A percentile compares a stretch with the other conserved stretches of the same genome.
Evolutionary conservation across 2,329 filamentous ascomycete genomes (phyloP).

Genomic region (Spiromastix sp.): DNA sequence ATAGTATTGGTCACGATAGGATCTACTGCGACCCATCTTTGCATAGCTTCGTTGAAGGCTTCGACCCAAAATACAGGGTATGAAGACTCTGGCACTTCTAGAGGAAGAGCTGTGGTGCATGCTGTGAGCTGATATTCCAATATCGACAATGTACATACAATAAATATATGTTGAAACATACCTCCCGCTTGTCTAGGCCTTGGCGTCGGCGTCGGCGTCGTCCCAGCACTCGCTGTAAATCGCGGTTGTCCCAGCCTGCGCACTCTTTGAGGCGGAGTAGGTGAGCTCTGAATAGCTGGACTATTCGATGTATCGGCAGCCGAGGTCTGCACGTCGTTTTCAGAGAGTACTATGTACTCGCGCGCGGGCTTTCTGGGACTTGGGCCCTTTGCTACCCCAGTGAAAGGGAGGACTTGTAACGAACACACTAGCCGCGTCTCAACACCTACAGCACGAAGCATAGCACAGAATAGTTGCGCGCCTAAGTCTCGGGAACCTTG

Average conservation of each 20-base stretch:
- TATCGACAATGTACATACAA: no score
- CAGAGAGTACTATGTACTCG: constrained; percentile 27
- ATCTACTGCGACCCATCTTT: constrained; percentile 88
- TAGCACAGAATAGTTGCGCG: constrained; percentile 79
- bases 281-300: constrained; percentile 7
- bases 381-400: constrained; percentile 34
- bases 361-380: constrained; percentile 31
- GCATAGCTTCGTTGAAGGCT: constrained; percentile 70
- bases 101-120: constrained; percentile 1
- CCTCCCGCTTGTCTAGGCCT: constrained; percentile 6
- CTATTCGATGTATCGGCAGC: constrained; percentile 15
- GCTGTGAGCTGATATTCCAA: neutral
- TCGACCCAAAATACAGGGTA: constrained; percentile 94
- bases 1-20: constrained; percentile 71
- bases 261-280: constrained; percentile 13
- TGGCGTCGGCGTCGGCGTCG: constrained; percentile 5
- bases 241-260: constrained; percentile 27
- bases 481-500: constrained; percentile 82
- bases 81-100: constrained; percentile 42
- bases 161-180: constrained; percentile 2
- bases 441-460: constrained; percentile 74
- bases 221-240: constrained; percentile 9
- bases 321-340: constrained; percentile 23
- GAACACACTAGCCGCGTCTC: constrained; percentile 80
- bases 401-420: constrained; percentile 68